These are phyloP conservation scores for Zychaea mexicana DNA, from an alignment of 371 early-diverging fungal species.

Conservation along the genomic window DNA sequence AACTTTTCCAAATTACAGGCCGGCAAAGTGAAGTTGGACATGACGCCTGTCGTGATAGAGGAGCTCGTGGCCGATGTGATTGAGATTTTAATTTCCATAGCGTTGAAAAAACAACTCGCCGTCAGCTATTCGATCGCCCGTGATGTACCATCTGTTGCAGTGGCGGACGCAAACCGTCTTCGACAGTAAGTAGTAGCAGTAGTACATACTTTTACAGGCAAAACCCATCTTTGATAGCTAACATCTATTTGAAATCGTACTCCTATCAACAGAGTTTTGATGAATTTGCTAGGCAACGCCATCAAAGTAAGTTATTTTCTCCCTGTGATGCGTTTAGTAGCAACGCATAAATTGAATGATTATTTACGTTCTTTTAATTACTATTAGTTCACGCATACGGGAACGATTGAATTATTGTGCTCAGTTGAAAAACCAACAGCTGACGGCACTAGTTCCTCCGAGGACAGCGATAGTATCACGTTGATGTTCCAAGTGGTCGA, in stretches of 20 bases:
- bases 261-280: conserved; percentile 30
- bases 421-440: background rate
- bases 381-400: conserved; percentile 1
- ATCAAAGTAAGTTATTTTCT: conserved; percentile 24
- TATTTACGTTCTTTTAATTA: conserved; percentile 4
- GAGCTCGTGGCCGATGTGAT: conserved; percentile 59
- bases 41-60: conserved; percentile 49
- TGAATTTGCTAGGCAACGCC: conserved; percentile 44
- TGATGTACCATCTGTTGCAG: conserved; percentile 33
- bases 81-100: conserved; percentile 55
- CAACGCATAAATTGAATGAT: background rate
- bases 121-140: conserved; percentile 43
- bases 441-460: background rate
- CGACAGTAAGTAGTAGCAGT: conserved; percentile 27
- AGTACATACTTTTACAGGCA: too few relatives aligned
- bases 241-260: too few relatives aligned
- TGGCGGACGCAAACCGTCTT: conserved; percentile 53
- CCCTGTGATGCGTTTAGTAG: background rate
- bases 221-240: too few relatives aligned
- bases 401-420: background rate
- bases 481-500: conserved; percentile 47
- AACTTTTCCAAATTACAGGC: conserved; percentile 69
- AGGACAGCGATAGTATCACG: conserved; percentile 9
- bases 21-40: conserved; percentile 59
- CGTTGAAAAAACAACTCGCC: conserved; percentile 51